Conservation (phyloP, 192 early-diverging fungal genomes). For the Coemansia sp. region DNA sequence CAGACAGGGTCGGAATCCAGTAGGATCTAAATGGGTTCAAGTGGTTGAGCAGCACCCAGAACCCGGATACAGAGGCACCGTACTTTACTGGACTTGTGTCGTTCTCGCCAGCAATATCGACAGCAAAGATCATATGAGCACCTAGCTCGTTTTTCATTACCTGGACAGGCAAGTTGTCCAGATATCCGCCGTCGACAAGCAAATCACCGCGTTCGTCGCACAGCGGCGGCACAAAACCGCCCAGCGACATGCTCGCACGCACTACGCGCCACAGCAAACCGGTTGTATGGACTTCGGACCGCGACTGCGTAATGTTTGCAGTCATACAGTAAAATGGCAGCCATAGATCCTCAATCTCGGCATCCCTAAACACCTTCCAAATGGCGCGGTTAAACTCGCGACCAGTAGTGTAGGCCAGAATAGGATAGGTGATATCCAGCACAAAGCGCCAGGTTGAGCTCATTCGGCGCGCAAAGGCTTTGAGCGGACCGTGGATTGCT, state of each 20-base stretch:
- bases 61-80: slow-evolving; percentile 91
- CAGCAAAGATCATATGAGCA: slow-evolving; percentile 87
- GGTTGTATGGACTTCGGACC: slow-evolving; percentile 86
- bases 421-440: slow-evolving; percentile 93
- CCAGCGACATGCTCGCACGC: slow-evolving; percentile 96
- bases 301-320: slow-evolving; percentile 94
- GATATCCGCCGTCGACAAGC: slow-evolving; percentile 98
- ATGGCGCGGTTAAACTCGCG: slow-evolving; percentile 95
- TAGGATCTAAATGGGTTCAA: slow-evolving; percentile 73
- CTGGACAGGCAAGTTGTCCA: slow-evolving; percentile 94
- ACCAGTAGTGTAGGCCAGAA: slow-evolving; percentile 86
- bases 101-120: slow-evolving; percentile 90
- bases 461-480: slow-evolving; percentile 78
- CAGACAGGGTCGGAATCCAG: slow-evolving; percentile 85
- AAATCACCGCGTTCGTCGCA: slow-evolving; percentile 91
- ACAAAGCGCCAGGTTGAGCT: slow-evolving; percentile 83
- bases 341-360: slow-evolving; percentile 98
- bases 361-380: slow-evolving; percentile 92
- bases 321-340: slow-evolving; percentile 92
- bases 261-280: slow-evolving; percentile 98
- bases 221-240: slow-evolving; percentile 92
- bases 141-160: slow-evolving; percentile 74
- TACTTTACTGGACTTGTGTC: slow-evolving; percentile 91
- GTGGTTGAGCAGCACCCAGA: slow-evolving; percentile 80
- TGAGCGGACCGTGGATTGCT: slow-evolving; percentile 80